These are phyloP conservation scores for Salix viminalis DNA, from an alignment of 345 rosid species.

Conservation along the genomic window DNA sequence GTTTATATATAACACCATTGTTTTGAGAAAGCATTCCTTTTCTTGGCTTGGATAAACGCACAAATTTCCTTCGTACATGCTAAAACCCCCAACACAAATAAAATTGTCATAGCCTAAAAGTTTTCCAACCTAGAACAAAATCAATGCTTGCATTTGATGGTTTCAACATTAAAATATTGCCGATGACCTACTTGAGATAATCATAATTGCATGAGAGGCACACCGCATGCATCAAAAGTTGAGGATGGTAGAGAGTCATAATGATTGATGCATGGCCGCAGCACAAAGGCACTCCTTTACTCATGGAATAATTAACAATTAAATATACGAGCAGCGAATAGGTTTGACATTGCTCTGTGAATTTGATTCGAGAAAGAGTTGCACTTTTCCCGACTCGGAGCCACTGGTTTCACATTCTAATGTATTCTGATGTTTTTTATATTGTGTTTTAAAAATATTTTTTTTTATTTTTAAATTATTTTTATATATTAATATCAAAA, in stretches of 20 bases:
- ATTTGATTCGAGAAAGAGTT: background rate
- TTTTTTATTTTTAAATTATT: no score
- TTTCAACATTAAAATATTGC: background rate
- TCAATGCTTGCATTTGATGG: background rate
- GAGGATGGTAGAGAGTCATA: conserved; percentile 12
- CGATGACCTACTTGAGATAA: conserved; percentile 13
- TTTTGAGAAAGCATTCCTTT: no score
- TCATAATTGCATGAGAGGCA: conserved; percentile 29
- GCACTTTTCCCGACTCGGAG: background rate
- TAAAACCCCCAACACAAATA: no score
- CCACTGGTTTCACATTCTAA: background rate
- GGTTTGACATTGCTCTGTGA: background rate
- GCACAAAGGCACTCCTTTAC: background rate
- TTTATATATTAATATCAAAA: no score
- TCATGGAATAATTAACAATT: background rate
- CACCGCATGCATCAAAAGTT: conserved; percentile 42
- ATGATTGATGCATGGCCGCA: conserved; percentile 31
- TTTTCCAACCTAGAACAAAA: background rate
- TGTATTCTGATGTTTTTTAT: no score
- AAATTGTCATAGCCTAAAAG: no score
- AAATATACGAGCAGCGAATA: background rate
- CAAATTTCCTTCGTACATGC: no score
- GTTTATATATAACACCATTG: no score
- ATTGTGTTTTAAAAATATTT: no score
- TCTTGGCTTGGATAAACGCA: no score